Evolutionary conservation across 2,329 filamentous ascomycete genomes (phyloP).

Genomic region (Cladophialophora yegresii): DNA sequence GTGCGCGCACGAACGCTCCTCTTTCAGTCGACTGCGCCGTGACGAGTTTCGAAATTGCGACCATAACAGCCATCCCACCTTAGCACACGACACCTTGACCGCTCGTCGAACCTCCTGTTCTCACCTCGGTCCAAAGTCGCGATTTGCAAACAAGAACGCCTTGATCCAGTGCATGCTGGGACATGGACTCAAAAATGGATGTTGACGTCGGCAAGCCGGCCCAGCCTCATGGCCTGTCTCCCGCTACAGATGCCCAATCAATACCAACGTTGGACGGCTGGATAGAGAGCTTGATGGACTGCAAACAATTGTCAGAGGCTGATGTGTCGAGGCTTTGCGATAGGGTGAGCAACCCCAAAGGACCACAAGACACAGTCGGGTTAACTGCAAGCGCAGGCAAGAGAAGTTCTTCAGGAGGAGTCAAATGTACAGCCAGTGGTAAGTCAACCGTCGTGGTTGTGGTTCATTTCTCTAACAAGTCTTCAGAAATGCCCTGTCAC

Average conservation of each 20-base stretch:
- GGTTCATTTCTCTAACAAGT: constrained; percentile 20
- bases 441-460: constrained; percentile 41
- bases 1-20: not conserved
- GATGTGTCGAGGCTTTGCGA: constrained; percentile 97
- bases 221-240: constrained; percentile 72
- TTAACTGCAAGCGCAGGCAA: constrained; percentile 60
- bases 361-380: constrained; percentile 12
- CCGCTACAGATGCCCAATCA: constrained; percentile 78
- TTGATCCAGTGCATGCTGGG: constrained; percentile 34
- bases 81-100: constrained; percentile 28
- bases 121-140: constrained; percentile 36
- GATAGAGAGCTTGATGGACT: constrained; percentile 97
- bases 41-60: constrained; percentile 9
- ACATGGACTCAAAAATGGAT: constrained; percentile 98
- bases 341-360: constrained; percentile 66
- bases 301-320: constrained; percentile 93
- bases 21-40: not conserved
- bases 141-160: not conserved
- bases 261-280: constrained; percentile 94
- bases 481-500: constrained; percentile 93
- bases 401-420: constrained; percentile 95
- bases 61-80: constrained; percentile 27
- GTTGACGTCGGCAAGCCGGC: constrained; percentile 85
- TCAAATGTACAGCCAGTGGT: constrained; percentile 99
- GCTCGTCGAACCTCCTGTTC: constrained; percentile 30